Base-by-base conservation (phyloP, 1,284 basidiomycete genomes). In the Entoloma clypeatum region DNA sequence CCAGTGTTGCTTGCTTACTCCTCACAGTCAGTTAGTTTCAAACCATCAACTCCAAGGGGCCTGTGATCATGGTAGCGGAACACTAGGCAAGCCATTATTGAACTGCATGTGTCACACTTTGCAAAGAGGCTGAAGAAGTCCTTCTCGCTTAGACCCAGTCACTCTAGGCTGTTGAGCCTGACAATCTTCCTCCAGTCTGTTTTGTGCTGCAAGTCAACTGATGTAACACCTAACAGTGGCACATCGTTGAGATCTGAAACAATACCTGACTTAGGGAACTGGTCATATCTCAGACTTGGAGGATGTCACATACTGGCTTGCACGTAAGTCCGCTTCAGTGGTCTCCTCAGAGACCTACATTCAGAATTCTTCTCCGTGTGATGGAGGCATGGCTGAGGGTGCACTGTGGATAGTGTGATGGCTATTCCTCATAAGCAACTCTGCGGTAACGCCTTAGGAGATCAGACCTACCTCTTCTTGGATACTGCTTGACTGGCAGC, bases 51-150 rank as follows among this genome's bases (percentile, higher is more conserved):
- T 13, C 13, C 18, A 17, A 18, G 27, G 17, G 36, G 36, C 10
- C 23, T 16, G 18, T 26, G 29, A 26, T 39, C 16, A 28, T 39
- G 36, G 11, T 39, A 14, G 7, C 16, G 7, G 24, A 39, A 39
- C 36, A 28, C 19, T 26, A 29, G 8, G 14, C 29, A 26, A 6
- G 36, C 29, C n/a, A 26, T 39, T 23, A 39, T 39, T 13, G 29
- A 11, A 7, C 8, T 26, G 21, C 36, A 17, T n/a, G n/a, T n/a
- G n/a, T n/a, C n/a, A n/a, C n/a, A n/a, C n/a, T n/a, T n/a, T n/a
- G n/a, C n/a, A n/a, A 40, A 40, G 14, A 40, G 24, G 29, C 39
- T 30, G 10, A 21, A 17, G 30, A 40, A 40, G 22, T 33, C 28
- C n/a, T 17, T 30, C 17, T 40, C 39, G 5, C 11, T 40, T 33